phyloP scores from a whole-genome alignment of 345 rosid species.

The Microthlaspi erraticum region DNA sequence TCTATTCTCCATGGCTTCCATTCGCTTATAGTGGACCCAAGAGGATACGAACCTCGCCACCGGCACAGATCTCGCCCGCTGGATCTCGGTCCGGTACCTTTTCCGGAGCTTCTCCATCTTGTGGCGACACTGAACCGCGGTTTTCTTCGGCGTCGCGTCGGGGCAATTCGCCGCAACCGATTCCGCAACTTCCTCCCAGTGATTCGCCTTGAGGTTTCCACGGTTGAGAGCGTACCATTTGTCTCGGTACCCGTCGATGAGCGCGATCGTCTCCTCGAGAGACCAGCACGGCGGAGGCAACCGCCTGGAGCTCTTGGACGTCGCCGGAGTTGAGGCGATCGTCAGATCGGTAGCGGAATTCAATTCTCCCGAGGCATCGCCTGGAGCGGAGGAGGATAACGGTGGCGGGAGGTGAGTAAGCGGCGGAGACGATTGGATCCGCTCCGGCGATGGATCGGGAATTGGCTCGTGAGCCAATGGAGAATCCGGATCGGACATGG shows the following conservation, averaged over 20 bases:
- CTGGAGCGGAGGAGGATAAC: conserved; percentile 32
- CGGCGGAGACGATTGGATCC: conserved; percentile 35
- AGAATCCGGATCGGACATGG: conserved; percentile 53
- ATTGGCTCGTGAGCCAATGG: conserved; percentile 41
- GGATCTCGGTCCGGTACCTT: conserved; percentile 87
- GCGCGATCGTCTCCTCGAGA: conserved; percentile 77
- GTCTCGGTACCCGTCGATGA: conserved; percentile 83
- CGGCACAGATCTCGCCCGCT: conserved; percentile 86
- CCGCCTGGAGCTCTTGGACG: conserved; percentile 63
- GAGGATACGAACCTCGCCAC: conserved; percentile 75
- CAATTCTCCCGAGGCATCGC: conserved; percentile 29
- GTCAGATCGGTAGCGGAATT: conserved; percentile 28
- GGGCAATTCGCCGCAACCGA: conserved; percentile 66
- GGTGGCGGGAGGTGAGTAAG: conserved; percentile 40
- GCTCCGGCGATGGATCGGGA: conserved; percentile 37
- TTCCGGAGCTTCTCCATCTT: conserved; percentile 99
- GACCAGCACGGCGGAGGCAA: conserved; percentile 98
- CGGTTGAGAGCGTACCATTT: conserved; percentile 92
- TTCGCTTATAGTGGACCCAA: conserved; percentile 84
- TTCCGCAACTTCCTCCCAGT: conserved; percentile 97
- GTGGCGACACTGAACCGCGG: conserved; percentile 93
- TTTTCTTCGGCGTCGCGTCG: conserved; percentile 64
- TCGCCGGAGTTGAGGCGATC: conserved; percentile 26
- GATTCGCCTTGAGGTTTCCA: conserved; percentile 86
- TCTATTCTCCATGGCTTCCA: conserved; percentile 92